Base-by-base conservation (phyloP, 139 green algal species). In the Ulvella scutata region DNA sequence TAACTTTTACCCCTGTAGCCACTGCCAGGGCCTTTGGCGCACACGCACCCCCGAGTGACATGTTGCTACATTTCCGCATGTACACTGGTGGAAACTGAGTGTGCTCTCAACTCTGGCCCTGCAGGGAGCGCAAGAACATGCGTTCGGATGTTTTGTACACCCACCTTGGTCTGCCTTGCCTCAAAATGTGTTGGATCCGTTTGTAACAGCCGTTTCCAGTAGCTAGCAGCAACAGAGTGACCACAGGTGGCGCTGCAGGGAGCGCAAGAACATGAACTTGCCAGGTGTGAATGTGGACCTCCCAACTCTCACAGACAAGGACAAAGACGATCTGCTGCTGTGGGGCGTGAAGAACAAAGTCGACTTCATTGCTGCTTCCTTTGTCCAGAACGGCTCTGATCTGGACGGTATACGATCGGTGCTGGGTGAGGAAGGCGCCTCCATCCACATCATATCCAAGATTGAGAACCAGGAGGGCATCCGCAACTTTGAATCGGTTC, bases 241-340 rank as follows among this genome's bases (percentile, higher is more conserved):
- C 13, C 38, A 20, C 20, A n/a, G 59, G n/a, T 36, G 6, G 28
- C 26, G 28, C 26, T 76, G 43, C 86, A 93, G 89, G 31, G 94
- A 98, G 89, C 86, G 94, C 38, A 98, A 98, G 87, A 98, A 98
- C 78, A 88, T 96, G 6, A 98, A 98, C 84, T 81, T 98, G 78
- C 94, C 94, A 0, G 94, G 94, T 31, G 94, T 98, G 23, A 84
- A 96, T 35, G 94, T 98, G 26, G 94, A 99, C 82, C 83, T 99
- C 61, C 94, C 94, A 38, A 98, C 92, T 2, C 80, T 98, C 77
- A 99, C 94, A 1, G 88, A 92, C 26, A 98, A 98, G 86, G 94
- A 98, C 78, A 81, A 93, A 43, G 83, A 92, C 2, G 95, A 99
- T 79, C 84, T 99, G 72, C 39, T 75, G 72, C 29, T 96, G 51